A percentile compares a stretch with the other conserved stretches of the same genome.
Evolutionary conservation across 2,329 filamentous ascomycete genomes (phyloP).

Genomic region (Beauveria asiatica): DNA sequence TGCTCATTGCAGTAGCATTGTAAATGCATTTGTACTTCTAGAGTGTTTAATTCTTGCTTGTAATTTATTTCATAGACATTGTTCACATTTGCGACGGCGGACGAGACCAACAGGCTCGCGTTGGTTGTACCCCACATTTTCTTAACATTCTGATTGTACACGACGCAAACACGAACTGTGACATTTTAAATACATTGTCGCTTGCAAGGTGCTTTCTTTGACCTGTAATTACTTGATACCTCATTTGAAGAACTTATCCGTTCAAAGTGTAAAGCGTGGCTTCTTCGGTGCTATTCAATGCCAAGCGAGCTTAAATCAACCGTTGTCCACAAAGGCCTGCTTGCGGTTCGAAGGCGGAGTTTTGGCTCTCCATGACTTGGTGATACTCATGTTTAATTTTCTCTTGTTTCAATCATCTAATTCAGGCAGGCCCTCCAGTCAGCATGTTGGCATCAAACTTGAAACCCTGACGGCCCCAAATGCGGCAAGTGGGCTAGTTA

Average conservation of each 20-base stretch:
- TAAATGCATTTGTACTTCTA: neutral
- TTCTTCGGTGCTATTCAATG: no score
- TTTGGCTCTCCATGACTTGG: neutral
- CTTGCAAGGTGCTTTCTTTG: no score
- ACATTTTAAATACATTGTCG: no score
- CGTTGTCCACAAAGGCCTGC: no score
- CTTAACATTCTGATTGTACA: neutral
- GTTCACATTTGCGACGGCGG: neutral
- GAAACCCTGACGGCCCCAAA: neutral
- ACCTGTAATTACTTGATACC: no score
- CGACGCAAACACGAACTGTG: neutral
- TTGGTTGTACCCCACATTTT: neutral
- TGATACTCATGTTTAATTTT: neutral
- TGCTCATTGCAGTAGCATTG: constrained; percentile 20
- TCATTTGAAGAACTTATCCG: no score
- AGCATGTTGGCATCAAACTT: neutral
- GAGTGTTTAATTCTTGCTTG: constrained; percentile 1
- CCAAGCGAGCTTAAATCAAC: no score
- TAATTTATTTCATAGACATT: neutral
- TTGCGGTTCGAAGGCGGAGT: no score
- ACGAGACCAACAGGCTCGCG: neutral
- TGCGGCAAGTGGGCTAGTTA: constrained; percentile 8
- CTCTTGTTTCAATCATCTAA: neutral
- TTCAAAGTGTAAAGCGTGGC: no score
- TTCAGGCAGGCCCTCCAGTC: neutral